Conservation (phyloP, 2,329 filamentous ascomycete species). For the Phaeoacremonium minimum region DNA sequence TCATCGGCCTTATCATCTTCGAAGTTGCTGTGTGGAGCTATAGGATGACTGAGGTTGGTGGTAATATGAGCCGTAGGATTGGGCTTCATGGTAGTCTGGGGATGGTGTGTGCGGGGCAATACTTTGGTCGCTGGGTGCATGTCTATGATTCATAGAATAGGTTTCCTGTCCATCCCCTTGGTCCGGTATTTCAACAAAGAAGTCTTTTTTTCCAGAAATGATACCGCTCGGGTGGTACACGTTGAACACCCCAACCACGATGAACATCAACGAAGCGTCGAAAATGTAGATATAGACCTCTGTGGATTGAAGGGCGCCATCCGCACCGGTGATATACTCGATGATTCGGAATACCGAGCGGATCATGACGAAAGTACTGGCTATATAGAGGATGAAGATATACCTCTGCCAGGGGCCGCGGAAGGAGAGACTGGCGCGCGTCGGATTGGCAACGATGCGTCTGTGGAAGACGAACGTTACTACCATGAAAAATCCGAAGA, state of each 20-base stretch:
- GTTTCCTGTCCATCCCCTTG: not conserved
- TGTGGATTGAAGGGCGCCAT: not conserved
- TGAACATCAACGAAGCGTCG: constrained; percentile 2
- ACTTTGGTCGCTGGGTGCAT: not conserved
- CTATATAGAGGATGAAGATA: constrained; percentile 1
- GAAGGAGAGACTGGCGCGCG: not conserved
- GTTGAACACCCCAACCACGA: not conserved
- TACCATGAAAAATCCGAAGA: constrained; percentile 5
- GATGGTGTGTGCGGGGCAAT: not conserved
- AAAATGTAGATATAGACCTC: constrained; percentile 2
- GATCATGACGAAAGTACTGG: constrained; percentile 2
- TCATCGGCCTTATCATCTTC: too few relatives aligned
- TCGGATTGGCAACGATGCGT: constrained; percentile 1
- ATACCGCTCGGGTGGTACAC: constrained; percentile 1
- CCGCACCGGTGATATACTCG: constrained; percentile 1
- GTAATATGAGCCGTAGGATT: too few relatives aligned
- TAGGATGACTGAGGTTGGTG: too few relatives aligned
- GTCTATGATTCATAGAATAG: not conserved
- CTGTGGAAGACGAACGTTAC: constrained; percentile 2
- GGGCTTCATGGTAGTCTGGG: too few relatives aligned
- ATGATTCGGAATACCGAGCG: constrained; percentile 1
- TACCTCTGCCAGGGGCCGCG: constrained; percentile 1
- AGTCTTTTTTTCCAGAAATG: not conserved
- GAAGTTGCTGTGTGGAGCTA: too few relatives aligned
- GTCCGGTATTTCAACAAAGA: not conserved